These are phyloP conservation scores for Vaccinium darrowii DNA, from an alignment of 148 eudicot species.

Conservation along the genomic window DNA sequence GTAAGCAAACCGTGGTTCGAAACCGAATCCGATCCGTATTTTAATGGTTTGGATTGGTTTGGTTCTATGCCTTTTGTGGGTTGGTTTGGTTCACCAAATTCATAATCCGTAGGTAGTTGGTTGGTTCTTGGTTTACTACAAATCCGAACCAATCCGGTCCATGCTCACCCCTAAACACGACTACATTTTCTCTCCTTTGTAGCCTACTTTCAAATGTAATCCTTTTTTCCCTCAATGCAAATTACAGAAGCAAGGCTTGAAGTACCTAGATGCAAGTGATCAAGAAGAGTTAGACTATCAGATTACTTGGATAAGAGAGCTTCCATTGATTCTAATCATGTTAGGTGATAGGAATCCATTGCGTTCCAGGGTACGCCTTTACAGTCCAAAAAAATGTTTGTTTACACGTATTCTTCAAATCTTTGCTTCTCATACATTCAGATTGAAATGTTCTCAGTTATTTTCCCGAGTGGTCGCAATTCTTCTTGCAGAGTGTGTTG, in stretches of 20 bases:
- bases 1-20: too few species aligned
- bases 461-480: slow-evolving; percentile 10
- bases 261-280: slow-evolving; percentile 40
- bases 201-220: not conserved
- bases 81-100: too few species aligned
- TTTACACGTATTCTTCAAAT: not conserved
- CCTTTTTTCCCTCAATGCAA: not conserved
- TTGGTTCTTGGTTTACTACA: too few species aligned
- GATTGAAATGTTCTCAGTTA: not conserved
- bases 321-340: slow-evolving; percentile 54
- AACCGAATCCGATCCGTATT: too few species aligned
- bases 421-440: not conserved
- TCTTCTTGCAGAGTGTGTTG: slow-evolving; percentile 57
- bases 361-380: slow-evolving; percentile 51
- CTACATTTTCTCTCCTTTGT: not conserved
- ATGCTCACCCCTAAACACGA: not conserved
- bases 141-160: too few species aligned
- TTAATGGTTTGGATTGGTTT: too few species aligned
- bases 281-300: slow-evolving; percentile 47
- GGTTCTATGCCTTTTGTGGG: too few species aligned
- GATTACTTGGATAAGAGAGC: slow-evolving; percentile 66
- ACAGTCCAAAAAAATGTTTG: not conserved
- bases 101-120: too few species aligned
- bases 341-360: slow-evolving; percentile 58
- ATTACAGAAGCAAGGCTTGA: slow-evolving; percentile 49